Evolutionary conservation across 805 yeast genomes (phyloP).

Genomic region (Komagataella pastoris): DNA sequence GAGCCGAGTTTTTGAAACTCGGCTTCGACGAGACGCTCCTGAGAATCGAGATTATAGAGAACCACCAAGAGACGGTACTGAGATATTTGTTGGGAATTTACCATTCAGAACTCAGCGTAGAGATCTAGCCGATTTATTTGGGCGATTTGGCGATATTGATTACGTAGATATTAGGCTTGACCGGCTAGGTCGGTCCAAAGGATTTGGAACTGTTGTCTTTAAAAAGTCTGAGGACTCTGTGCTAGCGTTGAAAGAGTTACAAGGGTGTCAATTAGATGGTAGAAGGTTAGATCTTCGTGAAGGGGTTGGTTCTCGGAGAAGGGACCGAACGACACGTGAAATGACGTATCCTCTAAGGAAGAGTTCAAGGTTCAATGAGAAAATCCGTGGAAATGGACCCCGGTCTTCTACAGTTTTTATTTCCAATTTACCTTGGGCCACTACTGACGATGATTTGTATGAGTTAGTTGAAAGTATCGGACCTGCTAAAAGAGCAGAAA

Average conservation of each 20-base stretch:
- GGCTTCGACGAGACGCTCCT: slow-evolving; percentile 3
- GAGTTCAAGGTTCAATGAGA: slow-evolving; percentile 50
- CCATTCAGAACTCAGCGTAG: slow-evolving; percentile 81
- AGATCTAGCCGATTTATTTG: slow-evolving; percentile 73
- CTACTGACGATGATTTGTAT: slow-evolving; percentile 71
- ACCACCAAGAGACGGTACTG: slow-evolving; percentile 22
- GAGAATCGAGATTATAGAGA: slow-evolving; percentile 4
- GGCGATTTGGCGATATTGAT: slow-evolving; percentile 60
- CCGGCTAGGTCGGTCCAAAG: slow-evolving; percentile 65
- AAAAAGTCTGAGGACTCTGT: slow-evolving; percentile 53
- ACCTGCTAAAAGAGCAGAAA: slow-evolving; percentile 59
- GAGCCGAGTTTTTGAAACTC: slow-evolving; percentile 8
- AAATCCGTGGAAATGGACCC: slow-evolving; percentile 48
- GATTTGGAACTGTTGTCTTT: slow-evolving; percentile 74
- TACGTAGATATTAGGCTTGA: slow-evolving; percentile 70
- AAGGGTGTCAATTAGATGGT: slow-evolving; percentile 64
- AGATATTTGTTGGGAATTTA: slow-evolving; percentile 67
- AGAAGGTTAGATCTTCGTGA: slow-evolving; percentile 70
- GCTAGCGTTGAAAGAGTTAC: slow-evolving; percentile 54
- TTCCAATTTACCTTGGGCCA: slow-evolving; percentile 76
- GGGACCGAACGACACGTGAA: slow-evolving; percentile 3
- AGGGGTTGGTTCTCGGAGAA: slow-evolving; percentile 29
- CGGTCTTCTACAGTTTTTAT: slow-evolving; percentile 54
- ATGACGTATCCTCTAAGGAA: slow-evolving; percentile 10
- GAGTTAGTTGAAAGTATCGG: slow-evolving; percentile 85